Conservation (phyloP, 345 rosid species). For the Geranium brycei region DNA sequence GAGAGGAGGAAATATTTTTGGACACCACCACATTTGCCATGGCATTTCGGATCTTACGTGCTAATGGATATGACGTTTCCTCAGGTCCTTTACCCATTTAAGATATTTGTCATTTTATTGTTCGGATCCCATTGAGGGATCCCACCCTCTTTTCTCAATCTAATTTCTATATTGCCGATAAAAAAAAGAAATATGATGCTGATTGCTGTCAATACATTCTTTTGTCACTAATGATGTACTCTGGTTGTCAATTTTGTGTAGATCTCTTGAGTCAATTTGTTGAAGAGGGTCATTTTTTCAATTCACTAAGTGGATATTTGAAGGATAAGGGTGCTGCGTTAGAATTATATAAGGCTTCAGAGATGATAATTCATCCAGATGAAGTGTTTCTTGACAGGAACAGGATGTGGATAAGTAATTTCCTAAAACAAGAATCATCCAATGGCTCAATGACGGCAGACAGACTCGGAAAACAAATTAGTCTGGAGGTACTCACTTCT, state of each 20-base stretch:
- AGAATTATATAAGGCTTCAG: constrained; percentile 58
- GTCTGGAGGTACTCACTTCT: not conserved
- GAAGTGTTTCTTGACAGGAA: constrained; percentile 38
- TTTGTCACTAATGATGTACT: not conserved
- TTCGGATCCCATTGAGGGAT: too few relatives aligned
- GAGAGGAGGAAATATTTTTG: constrained; percentile 57
- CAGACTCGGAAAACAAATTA: constrained; percentile 15
- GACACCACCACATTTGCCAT: constrained; percentile 51
- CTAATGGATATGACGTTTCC: constrained; percentile 58
- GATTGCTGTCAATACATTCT: not conserved
- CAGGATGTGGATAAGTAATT: constrained; percentile 38
- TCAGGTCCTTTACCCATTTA: constrained; percentile 32
- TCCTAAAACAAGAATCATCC: constrained; percentile 36
- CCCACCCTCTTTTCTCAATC: too few relatives aligned
- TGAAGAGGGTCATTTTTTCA: constrained; percentile 37
- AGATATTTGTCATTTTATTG: not conserved
- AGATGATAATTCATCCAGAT: constrained; percentile 33
- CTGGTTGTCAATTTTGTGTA: constrained; percentile 18
- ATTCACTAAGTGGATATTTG: constrained; percentile 46
- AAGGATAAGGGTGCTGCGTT: constrained; percentile 37
- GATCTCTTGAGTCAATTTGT: constrained; percentile 40
- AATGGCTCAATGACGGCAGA: constrained; percentile 21
- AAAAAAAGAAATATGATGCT: too few relatives aligned
- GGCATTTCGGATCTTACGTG: constrained; percentile 65
- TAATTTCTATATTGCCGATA: too few relatives aligned